Base-by-base conservation (phyloP, 2,329 filamentous ascomycete species). In the Ilyonectria sp. region DNA sequence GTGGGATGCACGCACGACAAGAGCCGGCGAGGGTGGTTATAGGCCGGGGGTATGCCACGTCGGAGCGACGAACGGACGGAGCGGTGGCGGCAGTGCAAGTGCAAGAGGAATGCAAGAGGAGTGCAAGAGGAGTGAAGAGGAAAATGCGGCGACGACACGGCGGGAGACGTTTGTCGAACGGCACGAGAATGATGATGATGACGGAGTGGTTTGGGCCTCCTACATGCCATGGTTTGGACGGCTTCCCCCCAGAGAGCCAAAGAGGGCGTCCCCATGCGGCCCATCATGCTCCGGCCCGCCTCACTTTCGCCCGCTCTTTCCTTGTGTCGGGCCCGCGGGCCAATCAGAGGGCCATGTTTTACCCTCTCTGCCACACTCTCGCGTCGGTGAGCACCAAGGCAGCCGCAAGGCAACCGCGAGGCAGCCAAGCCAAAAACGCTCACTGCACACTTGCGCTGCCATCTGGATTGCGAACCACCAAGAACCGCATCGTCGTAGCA, bases 391-490 rank as follows among this genome's bases (percentile, higher is more conserved):
- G 19, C 15, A 49, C 23, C 53, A 63, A 67, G 61, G 65, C 65
- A 65, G 43, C 65, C 56, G 44, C 33, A 49, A 69, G 67, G 67
- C 67, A 64, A 29, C 67, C 47, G n/a, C 54, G 37, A 69, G 67
- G 67, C 67, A 63, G 35, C 67, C 63, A 40, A 40, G 49, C 53
- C 61, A 62, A 46, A 58, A 66, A 35, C 29, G 55, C 58, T 66
- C 58, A 60, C 40, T 43, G 17, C 15, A 8, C 13, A 40, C 37
- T 40, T 40, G 37, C 11, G 11, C 13, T 3, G 6, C 37, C 37
- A n/a, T n/a, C 31, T 3, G 2, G 8, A 9, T 66, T 54, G 63
- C 63, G 63, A 66, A 66, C 63, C 63, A 66, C 63, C 29, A 33
- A 26, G 21, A 31, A n/a, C 11, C 11, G 23, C 29, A 52, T 52